Conservation (phyloP, 116 monocot genomes). For the Trichopus zeylanicus region DNA sequence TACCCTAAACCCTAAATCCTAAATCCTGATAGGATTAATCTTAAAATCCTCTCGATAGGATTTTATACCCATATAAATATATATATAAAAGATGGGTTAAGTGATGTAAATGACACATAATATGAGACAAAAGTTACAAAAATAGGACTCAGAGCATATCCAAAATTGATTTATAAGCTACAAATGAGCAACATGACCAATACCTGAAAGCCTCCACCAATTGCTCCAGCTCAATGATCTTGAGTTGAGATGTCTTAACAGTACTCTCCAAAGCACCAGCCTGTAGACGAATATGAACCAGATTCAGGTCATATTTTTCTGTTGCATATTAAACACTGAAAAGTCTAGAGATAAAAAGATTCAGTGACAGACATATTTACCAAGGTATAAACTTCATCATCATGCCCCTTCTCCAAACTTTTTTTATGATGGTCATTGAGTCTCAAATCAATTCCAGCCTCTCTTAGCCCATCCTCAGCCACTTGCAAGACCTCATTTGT, state of each 20-base stretch:
- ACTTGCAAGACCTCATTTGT: slow-evolving; percentile 62
- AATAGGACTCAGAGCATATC: too few relatives aligned
- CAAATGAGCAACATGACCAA: too few relatives aligned
- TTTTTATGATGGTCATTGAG: slow-evolving; percentile 23
- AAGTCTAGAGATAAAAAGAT: not conserved
- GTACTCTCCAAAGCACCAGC: slow-evolving; percentile 89
- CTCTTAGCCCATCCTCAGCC: slow-evolving; percentile 78
- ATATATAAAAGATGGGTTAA: too few relatives aligned
- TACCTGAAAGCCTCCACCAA: slow-evolving; percentile 90
- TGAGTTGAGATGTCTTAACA: slow-evolving; percentile 79
- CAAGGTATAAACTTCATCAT: slow-evolving; percentile 89
- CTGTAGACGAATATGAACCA: slow-evolving; percentile 19
- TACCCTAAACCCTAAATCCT: too few relatives aligned
- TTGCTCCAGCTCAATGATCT: slow-evolving; percentile 79
- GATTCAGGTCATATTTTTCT: not conserved
- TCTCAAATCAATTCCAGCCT: slow-evolving; percentile 69
- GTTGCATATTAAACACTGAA: not conserved
- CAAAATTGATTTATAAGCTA: too few relatives aligned
- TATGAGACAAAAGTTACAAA: too few relatives aligned
- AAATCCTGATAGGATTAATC: too few relatives aligned
- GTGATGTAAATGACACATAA: too few relatives aligned
- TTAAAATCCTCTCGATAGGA: too few relatives aligned
- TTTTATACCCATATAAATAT: too few relatives aligned
- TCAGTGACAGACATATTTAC: slow-evolving; percentile 25
- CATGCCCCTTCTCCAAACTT: slow-evolving; percentile 15